A percentile compares a stretch with the other conserved stretches of the same genome.
phyloP scores from a whole-genome alignment of 176 grass and related monocot genomes.

The Eragrostis curvula region DNA sequence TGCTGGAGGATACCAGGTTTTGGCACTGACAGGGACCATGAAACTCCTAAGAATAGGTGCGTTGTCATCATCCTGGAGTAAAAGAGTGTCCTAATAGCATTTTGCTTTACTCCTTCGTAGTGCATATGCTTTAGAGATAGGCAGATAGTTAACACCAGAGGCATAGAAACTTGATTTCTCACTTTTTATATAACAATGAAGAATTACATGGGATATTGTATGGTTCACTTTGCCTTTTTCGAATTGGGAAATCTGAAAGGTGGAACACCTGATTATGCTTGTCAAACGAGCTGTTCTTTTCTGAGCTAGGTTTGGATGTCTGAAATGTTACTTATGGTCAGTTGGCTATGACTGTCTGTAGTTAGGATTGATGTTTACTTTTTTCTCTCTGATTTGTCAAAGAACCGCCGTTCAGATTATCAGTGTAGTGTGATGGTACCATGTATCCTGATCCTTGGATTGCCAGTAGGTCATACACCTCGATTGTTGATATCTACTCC shows the following conservation, averaged over 20 bases:
- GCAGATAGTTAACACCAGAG: slow-evolving; percentile 15
- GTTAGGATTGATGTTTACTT: slow-evolving; percentile 20
- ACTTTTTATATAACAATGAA: background rate
- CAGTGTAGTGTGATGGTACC: slow-evolving; percentile 1
- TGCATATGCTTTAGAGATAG: slow-evolving; percentile 15
- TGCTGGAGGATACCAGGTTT: slow-evolving; percentile 9
- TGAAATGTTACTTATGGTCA: slow-evolving; percentile 18
- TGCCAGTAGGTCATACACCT: slow-evolving; percentile 13
- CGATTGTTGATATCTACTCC: background rate
- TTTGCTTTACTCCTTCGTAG: background rate
- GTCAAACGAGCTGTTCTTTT: slow-evolving; percentile 20
- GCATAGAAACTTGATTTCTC: slow-evolving; percentile 7
- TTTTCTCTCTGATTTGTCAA: slow-evolving; percentile 18
- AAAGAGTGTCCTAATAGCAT: slow-evolving; percentile 6
- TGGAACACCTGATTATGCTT: slow-evolving; percentile 24
- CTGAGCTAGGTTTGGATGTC: background rate
- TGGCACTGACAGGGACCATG: background rate
- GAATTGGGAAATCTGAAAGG: slow-evolving; percentile 7
- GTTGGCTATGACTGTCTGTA: slow-evolving; percentile 16
- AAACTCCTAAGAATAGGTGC: slow-evolving; percentile 19
- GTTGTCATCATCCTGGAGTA: background rate
- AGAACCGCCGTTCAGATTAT: background rate
- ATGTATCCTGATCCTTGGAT: background rate
- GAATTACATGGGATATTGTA: background rate
- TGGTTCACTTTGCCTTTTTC: slow-evolving; percentile 18